phyloP scores from a whole-genome alignment of 2,329 filamentous ascomycete genomes.

The Colletotrichum ledebouriae region DNA sequence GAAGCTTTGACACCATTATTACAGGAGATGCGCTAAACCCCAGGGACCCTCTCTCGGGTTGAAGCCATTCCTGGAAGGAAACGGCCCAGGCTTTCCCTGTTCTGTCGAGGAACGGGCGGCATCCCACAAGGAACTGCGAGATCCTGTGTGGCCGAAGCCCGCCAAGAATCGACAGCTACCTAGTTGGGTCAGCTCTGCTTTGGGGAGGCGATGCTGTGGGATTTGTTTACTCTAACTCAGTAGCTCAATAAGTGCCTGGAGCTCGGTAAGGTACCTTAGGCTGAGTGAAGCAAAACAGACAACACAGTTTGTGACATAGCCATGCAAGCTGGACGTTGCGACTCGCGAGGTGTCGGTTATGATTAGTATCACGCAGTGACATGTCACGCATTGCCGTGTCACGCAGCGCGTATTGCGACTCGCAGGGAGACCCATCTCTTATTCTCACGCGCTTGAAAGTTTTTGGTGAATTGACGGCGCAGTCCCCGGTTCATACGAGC shows the following conservation, averaged over 20 bases:
- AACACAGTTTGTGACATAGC: constrained; percentile 12
- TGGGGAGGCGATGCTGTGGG: background rate
- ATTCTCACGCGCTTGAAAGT: background rate
- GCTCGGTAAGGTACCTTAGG: background rate
- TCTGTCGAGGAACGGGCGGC: background rate
- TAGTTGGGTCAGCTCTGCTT: background rate
- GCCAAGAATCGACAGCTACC: background rate
- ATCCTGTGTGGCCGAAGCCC: too few relatives aligned
- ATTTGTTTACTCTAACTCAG: constrained; percentile 1
- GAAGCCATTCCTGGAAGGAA: constrained; percentile 10
- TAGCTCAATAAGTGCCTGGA: background rate
- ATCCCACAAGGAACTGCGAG: too few relatives aligned
- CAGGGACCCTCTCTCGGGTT: constrained; percentile 28
- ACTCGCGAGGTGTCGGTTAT: background rate
- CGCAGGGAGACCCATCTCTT: constrained; percentile 24
- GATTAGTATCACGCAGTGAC: constrained; percentile 13
- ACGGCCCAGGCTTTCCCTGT: constrained; percentile 14
- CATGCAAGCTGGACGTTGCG: constrained; percentile 7
- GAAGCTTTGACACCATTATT: constrained; percentile 20
- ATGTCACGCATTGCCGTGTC: too few relatives aligned
- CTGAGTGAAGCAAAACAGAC: background rate
- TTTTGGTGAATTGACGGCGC: background rate
- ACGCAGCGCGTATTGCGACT: constrained; percentile 22
- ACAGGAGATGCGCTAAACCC: constrained; percentile 9
- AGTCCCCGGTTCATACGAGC: constrained; percentile 4